Evolutionary conservation across 768 basidiomycete species (phyloP).

Genomic region (Leccinum variicolor): DNA sequence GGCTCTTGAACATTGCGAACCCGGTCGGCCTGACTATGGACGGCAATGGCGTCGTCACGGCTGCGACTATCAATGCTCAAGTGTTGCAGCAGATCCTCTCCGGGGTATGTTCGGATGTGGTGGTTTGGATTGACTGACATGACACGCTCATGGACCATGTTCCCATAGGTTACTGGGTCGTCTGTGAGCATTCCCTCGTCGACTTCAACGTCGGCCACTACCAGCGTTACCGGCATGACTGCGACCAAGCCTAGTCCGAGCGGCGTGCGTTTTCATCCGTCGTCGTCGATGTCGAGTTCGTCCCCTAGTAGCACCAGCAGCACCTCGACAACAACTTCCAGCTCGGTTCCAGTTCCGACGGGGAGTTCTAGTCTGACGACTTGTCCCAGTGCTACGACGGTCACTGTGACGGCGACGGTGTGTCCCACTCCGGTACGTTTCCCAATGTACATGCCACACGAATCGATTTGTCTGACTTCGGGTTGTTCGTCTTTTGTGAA

Average conservation of each 20-base stretch:
- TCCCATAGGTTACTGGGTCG: neutral
- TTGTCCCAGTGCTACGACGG: neutral
- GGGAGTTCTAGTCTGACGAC: neutral
- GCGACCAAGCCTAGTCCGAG: neutral
- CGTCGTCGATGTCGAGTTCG: neutral
- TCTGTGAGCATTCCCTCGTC: neutral
- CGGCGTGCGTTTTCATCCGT: neutral
- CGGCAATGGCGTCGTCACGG: conserved; percentile 25
- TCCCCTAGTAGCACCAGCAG: neutral
- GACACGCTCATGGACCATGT: neutral
- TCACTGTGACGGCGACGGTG: conserved; percentile 16
- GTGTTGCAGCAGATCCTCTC: conserved; percentile 16
- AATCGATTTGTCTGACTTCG: neutral
- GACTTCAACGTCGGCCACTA: neutral
- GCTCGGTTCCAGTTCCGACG: neutral
- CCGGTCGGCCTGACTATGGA: conserved; percentile 23
- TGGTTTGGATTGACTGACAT: neutral
- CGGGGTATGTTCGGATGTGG: neutral
- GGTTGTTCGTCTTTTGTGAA: neutral
- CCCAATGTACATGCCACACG: neutral
- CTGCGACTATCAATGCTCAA: conserved; percentile 23
- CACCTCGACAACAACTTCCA: neutral
- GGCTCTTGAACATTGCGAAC: conserved; percentile 20
- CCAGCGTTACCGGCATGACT: neutral
- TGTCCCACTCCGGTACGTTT: conserved; percentile 16